A percentile compares a stretch with the other conserved stretches of the same genome.
Evolutionary conservation across 495 filamentous ascomycete genomes (phyloP).

Genomic region (Aspergillus bridgeri): DNA sequence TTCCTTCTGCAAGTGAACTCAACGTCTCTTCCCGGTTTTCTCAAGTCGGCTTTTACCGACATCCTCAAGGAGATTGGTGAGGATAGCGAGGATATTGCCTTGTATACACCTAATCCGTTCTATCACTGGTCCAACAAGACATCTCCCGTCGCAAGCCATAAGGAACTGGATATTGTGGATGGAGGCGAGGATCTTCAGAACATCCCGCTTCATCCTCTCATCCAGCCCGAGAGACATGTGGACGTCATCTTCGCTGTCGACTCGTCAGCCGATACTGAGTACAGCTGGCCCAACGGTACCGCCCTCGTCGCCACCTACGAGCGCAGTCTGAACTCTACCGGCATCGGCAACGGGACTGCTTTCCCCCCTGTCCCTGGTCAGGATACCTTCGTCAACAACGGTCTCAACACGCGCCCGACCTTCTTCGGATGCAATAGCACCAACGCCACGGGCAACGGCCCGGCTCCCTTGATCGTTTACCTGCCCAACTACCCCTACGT

Average conservation of each 20-base stretch:
- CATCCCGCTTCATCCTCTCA: conserved; percentile 79
- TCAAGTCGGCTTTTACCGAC: conserved; percentile 48
- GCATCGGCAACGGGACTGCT: conserved; percentile 72
- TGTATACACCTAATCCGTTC: conserved; percentile 85
- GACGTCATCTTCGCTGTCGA: conserved; percentile 94
- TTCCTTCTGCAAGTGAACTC: conserved; percentile 58
- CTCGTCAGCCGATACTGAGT: conserved; percentile 72
- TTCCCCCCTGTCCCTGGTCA: conserved; percentile 81
- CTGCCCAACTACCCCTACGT: conserved; percentile 85
- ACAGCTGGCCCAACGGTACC: conserved; percentile 84
- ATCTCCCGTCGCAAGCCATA: conserved; percentile 54
- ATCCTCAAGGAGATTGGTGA: conserved; percentile 54
- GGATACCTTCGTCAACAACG: conserved; percentile 83
- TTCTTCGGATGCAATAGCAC: conserved; percentile 86
- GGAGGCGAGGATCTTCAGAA: conserved; percentile 87
- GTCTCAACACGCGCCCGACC: conserved; percentile 78
- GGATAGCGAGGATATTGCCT: conserved; percentile 71
- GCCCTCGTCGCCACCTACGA: conserved; percentile 79
- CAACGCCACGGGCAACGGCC: conserved; percentile 48
- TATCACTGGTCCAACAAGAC: conserved; percentile 60
- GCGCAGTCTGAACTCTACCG: conserved; percentile 54
- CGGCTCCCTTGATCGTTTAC: conserved; percentile 77
- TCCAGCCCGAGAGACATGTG: conserved; percentile 72
- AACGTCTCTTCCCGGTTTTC: conserved; percentile 50
- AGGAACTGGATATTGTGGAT: conserved; percentile 73